phyloP scores from a whole-genome alignment of 495 filamentous ascomycete genomes.

The Aspergillus affinis region DNA sequence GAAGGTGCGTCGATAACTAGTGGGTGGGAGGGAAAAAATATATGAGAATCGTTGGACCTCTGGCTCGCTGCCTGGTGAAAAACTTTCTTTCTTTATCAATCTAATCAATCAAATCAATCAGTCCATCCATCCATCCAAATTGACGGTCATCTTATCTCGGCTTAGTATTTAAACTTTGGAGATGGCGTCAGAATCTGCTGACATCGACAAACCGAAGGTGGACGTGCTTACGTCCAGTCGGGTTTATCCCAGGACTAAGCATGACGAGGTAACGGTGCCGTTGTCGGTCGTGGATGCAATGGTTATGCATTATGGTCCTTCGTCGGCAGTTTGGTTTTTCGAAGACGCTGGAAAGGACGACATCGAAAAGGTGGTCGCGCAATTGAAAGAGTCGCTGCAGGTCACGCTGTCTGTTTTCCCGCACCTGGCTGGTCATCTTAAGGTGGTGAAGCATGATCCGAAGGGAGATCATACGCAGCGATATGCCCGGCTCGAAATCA shows the following conservation, averaged over 20 bases:
- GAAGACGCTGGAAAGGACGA: neutral
- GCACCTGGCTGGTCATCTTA: conserved; percentile 4
- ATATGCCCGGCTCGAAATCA: neutral
- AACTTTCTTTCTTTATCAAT: neutral
- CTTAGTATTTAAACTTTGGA: neutral
- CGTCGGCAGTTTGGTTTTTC: conserved; percentile 5
- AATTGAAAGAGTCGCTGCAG: conserved; percentile 2
- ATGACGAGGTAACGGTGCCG: neutral
- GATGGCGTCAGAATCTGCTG: neutral
- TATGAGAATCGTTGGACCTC: neutral
- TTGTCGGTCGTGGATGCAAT: conserved; percentile 4
- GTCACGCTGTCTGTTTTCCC: conserved; percentile 1
- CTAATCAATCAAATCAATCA: neutral
- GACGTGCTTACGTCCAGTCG: neutral
- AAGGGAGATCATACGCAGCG: conserved; percentile 8
- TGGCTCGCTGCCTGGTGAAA: neutral
- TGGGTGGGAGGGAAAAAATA: neutral
- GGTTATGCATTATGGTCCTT: conserved; percentile 6
- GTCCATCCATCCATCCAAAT: no score
- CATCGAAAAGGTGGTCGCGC: neutral
- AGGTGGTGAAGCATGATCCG: neutral
- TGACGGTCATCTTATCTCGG: neutral
- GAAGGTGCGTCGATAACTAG: neutral
- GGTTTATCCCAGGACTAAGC: neutral
- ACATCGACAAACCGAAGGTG: neutral